Conservation (phyloP, 768 basidiomycete species). For the Termitomyces titanicus region DNA sequence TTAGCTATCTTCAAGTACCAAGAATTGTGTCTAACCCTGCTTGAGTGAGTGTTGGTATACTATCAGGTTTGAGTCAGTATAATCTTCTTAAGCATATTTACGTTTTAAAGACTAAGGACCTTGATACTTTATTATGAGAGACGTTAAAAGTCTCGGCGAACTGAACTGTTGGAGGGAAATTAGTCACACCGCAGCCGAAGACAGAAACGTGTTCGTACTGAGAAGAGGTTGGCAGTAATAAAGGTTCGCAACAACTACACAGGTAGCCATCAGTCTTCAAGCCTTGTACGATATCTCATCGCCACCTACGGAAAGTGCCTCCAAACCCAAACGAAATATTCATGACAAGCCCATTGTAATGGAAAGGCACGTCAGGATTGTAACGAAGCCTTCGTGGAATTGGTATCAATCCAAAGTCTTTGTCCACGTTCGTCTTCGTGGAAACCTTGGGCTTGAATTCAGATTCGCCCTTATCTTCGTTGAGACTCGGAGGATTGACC, state of each 20-base stretch:
- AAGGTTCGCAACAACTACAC: slow-evolving; percentile 2
- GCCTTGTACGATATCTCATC: neutral
- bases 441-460: neutral
- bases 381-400: slow-evolving; percentile 9
- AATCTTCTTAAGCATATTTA: neutral
- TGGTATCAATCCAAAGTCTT: slow-evolving; percentile 5
- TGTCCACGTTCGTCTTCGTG: neutral
- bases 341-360: slow-evolving; percentile 4
- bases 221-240: slow-evolving; percentile 10
- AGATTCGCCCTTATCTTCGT: neutral
- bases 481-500: no score
- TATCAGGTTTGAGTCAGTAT: neutral
- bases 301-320: slow-evolving; percentile 5
- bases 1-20: neutral
- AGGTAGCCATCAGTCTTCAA: neutral
- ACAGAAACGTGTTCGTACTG: neutral
- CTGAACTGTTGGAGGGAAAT: neutral
- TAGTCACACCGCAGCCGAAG: neutral
- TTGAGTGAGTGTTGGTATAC: slow-evolving; percentile 10
- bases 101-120: neutral
- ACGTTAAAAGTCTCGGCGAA: slow-evolving; percentile 7
- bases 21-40: slow-evolving; percentile 3
- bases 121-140: slow-evolving; percentile 5
- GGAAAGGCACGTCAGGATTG: slow-evolving; percentile 6
- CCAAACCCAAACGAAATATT: slow-evolving; percentile 7